Conservation (phyloP, 305 asterid genomes). For the Plantago lanceolata region DNA sequence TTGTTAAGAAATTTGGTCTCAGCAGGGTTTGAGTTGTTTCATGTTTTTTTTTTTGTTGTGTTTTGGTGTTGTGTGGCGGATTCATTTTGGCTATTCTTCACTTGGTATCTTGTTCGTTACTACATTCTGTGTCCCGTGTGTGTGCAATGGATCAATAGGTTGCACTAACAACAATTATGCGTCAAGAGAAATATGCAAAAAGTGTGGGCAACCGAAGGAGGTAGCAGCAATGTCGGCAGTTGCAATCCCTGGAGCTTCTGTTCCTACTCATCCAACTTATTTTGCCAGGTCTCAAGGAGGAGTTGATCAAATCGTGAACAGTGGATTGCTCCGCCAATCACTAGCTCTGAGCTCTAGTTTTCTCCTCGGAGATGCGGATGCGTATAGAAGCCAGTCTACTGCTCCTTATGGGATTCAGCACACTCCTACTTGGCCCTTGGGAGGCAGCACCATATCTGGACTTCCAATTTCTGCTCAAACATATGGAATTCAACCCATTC, state of each 20-base stretch:
- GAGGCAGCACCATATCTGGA: conserved; percentile 41
- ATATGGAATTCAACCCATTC: conserved; percentile 42
- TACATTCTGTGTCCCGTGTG: conserved; percentile 70
- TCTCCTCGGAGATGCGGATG: conserved; percentile 39
- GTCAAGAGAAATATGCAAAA: conserved; percentile 92
- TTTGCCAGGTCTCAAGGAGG: conserved; percentile 78
- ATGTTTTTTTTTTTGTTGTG: conserved; percentile 50
- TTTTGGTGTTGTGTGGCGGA: conserved; percentile 65
- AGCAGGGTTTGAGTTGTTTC: conserved; percentile 54
- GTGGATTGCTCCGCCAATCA: too few species aligned
- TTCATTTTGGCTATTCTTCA: conserved; percentile 29
- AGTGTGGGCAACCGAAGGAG: conserved; percentile 95
- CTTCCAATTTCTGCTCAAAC: conserved; percentile 39
- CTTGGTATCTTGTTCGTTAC: conserved; percentile 78
- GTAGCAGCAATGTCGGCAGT: conserved; percentile 89
- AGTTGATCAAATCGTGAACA: conserved; percentile 45
- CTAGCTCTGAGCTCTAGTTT: too few species aligned
- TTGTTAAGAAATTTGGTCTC: conserved; percentile 34
- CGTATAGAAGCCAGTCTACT: conserved; percentile 24
- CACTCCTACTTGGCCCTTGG: conserved; percentile 44
- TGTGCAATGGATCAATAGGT: conserved; percentile 80
- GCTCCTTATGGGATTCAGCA: conserved; percentile 24
- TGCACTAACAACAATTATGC: conserved; percentile 99
- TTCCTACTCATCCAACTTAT: conserved; percentile 74
- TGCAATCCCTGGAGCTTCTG: conserved; percentile 77